Conservation (phyloP, 768 basidiomycete genomes). For the Lactarius indigo region DNA sequence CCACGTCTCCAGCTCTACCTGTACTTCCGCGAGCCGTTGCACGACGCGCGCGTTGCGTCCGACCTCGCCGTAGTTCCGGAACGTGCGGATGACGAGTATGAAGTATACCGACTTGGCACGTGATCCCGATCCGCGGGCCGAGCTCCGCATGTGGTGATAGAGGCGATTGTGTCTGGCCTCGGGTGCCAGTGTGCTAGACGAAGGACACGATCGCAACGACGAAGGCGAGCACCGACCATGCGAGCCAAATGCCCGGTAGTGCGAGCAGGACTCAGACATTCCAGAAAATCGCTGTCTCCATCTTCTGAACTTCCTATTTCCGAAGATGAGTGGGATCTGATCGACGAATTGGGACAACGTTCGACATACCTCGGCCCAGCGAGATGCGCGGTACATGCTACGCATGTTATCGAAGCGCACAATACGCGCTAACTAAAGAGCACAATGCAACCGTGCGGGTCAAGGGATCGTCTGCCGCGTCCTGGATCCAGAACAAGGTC, state of each 20-base stretch:
- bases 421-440: slow-evolving; percentile 63
- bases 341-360: neutral
- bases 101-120: slow-evolving; percentile 57
- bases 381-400: slow-evolving; percentile 64
- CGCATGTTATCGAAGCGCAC: slow-evolving; percentile 70
- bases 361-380: slow-evolving; percentile 60
- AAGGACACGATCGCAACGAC: slow-evolving; percentile 59
- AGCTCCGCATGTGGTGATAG: slow-evolving; percentile 41
- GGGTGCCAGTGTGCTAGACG: slow-evolving; percentile 60
- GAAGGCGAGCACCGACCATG: slow-evolving; percentile 73
- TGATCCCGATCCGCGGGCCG: slow-evolving; percentile 54
- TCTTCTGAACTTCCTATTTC: slow-evolving; percentile 53
- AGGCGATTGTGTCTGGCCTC: slow-evolving; percentile 35
- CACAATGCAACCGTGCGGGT: slow-evolving; percentile 59
- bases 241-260: slow-evolving; percentile 66
- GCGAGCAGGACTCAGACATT: slow-evolving; percentile 69
- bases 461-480: slow-evolving; percentile 55
- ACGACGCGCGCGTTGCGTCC: slow-evolving; percentile 19
- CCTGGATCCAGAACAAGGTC: slow-evolving; percentile 56
- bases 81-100: slow-evolving; percentile 54
- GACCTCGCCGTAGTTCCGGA: slow-evolving; percentile 52
- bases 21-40: slow-evolving; percentile 20
- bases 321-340: slow-evolving; percentile 1
- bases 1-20: slow-evolving; percentile 26
- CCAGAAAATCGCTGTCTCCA: slow-evolving; percentile 49